Evolutionary conservation across 768 basidiomycete genomes (phyloP).

Genomic region (Podaxis carcinomalis): DNA sequence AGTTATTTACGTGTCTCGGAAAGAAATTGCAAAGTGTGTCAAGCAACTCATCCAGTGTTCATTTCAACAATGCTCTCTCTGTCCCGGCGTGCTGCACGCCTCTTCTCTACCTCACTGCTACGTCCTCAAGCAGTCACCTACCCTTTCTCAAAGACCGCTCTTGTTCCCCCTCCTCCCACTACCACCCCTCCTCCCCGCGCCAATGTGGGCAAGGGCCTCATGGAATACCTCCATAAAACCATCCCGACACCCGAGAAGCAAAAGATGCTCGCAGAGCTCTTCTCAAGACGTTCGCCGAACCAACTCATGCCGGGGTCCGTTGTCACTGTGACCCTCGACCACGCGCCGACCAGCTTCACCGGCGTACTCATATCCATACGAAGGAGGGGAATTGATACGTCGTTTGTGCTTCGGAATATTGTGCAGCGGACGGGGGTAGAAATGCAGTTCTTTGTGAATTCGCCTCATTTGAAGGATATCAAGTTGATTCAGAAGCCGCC

Average conservation of each 20-base stretch:
- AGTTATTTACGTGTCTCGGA: not conserved
- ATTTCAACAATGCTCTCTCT: not conserved
- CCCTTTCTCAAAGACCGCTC: constrained; percentile 70
- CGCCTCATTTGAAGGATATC: constrained; percentile 86
- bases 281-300: constrained; percentile 64
- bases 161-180: constrained; percentile 44
- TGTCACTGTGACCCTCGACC: constrained; percentile 69
- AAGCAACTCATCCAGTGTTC: not conserved
- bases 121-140: constrained; percentile 32
- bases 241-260: constrained; percentile 68
- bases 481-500: constrained; percentile 68
- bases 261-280: constrained; percentile 60
- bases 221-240: constrained; percentile 66
- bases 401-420: constrained; percentile 86
- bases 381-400: constrained; percentile 80
- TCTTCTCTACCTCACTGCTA: constrained; percentile 13
- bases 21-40: not conserved
- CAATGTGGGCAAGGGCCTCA: constrained; percentile 69
- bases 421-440: constrained; percentile 90
- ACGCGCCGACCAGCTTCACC: constrained; percentile 80
- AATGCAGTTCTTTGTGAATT: constrained; percentile 84
- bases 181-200: constrained; percentile 42
- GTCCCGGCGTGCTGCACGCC: not conserved
- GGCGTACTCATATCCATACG: constrained; percentile 85
- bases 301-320: constrained; percentile 84